Evolutionary conservation across 1,284 basidiomycete genomes (phyloP).

Genomic region (Boletus albobrunnescens): DNA sequence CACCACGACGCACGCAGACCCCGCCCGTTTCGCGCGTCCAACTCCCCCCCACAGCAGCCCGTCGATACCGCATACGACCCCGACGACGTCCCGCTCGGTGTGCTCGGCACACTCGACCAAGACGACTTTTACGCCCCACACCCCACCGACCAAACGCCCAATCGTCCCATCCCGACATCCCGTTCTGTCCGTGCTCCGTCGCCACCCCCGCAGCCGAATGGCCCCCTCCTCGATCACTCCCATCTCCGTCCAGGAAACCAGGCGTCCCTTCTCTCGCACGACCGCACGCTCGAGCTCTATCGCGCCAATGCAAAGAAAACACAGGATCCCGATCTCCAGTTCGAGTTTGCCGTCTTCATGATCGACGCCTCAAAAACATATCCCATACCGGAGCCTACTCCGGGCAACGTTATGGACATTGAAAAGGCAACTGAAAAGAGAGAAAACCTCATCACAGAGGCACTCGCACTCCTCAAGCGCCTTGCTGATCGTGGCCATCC

Average conservation of each 20-base stretch:
- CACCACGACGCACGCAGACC: too few relatives aligned
- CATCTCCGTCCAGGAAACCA: conserved; percentile 92
- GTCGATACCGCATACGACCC: conserved; percentile 32
- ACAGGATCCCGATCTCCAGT: conserved; percentile 95
- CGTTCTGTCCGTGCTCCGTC: conserved; percentile 40
- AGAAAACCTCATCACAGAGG: conserved; percentile 85
- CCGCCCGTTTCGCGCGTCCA: conserved; percentile 22
- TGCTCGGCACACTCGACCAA: conserved; percentile 15
- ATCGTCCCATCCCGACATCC: conserved; percentile 30
- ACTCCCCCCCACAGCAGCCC: conserved; percentile 28
- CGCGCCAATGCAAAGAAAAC: conserved; percentile 98
- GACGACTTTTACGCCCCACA: conserved; percentile 40
- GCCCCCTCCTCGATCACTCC: conserved; percentile 83
- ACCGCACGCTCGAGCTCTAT: conserved; percentile 94
- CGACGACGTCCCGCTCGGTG: conserved; percentile 34
- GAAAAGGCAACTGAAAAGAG: conserved; percentile 79
- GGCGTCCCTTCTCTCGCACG: conserved; percentile 89
- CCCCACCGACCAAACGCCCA: conserved; percentile 14
- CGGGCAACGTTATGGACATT: conserved; percentile 71
- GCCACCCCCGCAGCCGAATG: conserved; percentile 48
- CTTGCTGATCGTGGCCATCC: conserved; percentile 93
- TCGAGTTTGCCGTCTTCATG: conserved; percentile 98
- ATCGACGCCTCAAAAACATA: conserved; percentile 91
- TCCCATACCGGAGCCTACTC: conserved; percentile 64
- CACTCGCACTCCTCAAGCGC: conserved; percentile 79